Base-by-base conservation (phyloP, 1,284 basidiomycete genomes). In the Melampsora occidentalis region DNA sequence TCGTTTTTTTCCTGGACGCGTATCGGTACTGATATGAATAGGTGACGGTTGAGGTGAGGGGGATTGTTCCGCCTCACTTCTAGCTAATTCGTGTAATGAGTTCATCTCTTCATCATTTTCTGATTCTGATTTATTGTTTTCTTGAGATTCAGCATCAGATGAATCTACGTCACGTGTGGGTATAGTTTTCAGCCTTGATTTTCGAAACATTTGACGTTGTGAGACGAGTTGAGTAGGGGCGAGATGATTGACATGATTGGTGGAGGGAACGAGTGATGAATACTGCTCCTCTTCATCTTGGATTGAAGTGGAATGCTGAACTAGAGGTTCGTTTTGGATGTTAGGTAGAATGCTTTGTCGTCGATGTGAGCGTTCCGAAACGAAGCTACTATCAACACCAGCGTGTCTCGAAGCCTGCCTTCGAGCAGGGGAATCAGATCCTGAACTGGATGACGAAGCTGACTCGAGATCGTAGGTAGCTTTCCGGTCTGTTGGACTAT, bases 121-220 rank as follows among this genome's bases (percentile, higher is more conserved):
- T 16, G 46, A 46, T 46, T 46, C 46, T 4, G 46, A 46, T 46
- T 18, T 16, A 46, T 46, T 18, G 16, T 57, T n/a, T 20, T 28
- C n/a, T 14, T 69, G 31, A 53, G 49, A 69, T 57, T n/a, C 25
- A 57, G 31, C 42, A 22, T 69, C 67, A 28, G 67, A 69, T 51
- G 25, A 49, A 12, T 48, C 39, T 5, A 46, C 4, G 16, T 46
- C 46, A 46, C 16, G 46, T 16, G 46, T 46, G 5, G 46, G 16
- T 46, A 18, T 16, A 46, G 46, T 46, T 18, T 46, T 46, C 16
- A 46, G 46, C 46, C 46, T 46, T 46, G 46, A 46, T 46, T 18
- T 46, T 46, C 46, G 46, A 46, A 46, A 46, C 46, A 46, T 46
- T 46, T 46, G 46, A 46, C 46, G 46, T 18, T 46, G 46, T 18